Evolutionary conservation across 2,329 filamentous ascomycete species (phyloP).

Genomic region (Ophiocordyceps polyrhachis-furcata): DNA sequence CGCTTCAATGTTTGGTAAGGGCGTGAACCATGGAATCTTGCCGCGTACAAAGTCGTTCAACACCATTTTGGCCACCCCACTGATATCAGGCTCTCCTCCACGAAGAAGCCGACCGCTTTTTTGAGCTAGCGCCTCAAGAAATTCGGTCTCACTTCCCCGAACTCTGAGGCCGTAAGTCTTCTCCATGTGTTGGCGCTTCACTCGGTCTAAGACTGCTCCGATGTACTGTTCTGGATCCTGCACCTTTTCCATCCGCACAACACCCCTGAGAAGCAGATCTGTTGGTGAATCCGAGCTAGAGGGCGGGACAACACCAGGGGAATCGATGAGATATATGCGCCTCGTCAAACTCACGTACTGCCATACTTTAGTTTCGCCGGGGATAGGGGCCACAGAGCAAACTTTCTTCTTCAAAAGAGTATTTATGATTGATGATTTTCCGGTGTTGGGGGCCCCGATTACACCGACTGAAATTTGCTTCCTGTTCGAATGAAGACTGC

Average conservation of each 20-base stretch:
- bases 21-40: slow-evolving; percentile 91
- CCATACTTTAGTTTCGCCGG: slow-evolving; percentile 95
- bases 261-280: slow-evolving; percentile 76
- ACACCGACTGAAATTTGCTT: slow-evolving; percentile 92
- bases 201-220: slow-evolving; percentile 56
- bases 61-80: slow-evolving; percentile 92
- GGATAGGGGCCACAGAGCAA: slow-evolving; percentile 82
- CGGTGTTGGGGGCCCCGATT: slow-evolving; percentile 65
- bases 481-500: slow-evolving; percentile 67
- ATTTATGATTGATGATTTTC: slow-evolving; percentile 96
- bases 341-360: slow-evolving; percentile 95
- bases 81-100: slow-evolving; percentile 86
- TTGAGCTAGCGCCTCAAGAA: slow-evolving; percentile 70
- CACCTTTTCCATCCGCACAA: slow-evolving; percentile 88
- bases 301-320: slow-evolving; percentile 87
- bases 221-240: slow-evolving; percentile 96
- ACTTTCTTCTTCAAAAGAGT: slow-evolving; percentile 88
- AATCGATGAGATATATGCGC: slow-evolving; percentile 79
- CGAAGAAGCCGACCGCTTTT: slow-evolving; percentile 76
- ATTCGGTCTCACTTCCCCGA: slow-evolving; percentile 59
- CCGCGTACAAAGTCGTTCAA: slow-evolving; percentile 91
- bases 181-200: slow-evolving; percentile 76
- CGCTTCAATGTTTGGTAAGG: slow-evolving; percentile 11
- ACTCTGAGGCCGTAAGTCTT: slow-evolving; percentile 79
- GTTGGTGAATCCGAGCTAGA: slow-evolving; percentile 67